phyloP scores from a whole-genome alignment of 768 basidiomycete genomes.

The Naganishia randhawae region DNA sequence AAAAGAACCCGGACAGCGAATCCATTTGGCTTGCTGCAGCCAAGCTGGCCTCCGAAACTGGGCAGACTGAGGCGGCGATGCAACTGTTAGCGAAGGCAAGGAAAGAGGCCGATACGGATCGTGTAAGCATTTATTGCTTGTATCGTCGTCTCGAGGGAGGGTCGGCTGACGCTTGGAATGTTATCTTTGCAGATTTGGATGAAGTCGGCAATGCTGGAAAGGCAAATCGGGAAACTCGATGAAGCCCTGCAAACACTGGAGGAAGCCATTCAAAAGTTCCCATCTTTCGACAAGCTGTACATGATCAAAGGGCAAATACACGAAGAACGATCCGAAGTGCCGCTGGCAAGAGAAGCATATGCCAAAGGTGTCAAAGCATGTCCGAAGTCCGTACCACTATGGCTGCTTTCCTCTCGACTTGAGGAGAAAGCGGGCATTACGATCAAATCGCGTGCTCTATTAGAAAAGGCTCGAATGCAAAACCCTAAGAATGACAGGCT shows the following conservation, averaged over 20 bases:
- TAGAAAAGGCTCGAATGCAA: constrained; percentile 82
- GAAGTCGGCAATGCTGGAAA: constrained; percentile 94
- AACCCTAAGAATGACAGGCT: constrained; percentile 79
- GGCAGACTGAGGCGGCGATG: constrained; percentile 77
- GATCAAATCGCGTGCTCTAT: constrained; percentile 82
- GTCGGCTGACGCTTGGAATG: not conserved
- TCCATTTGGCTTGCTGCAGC: constrained; percentile 97
- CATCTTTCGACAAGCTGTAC: constrained; percentile 85
- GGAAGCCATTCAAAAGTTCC: constrained; percentile 75
- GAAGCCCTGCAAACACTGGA: constrained; percentile 68
- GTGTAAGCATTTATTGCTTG: constrained; percentile 57
- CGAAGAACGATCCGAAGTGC: constrained; percentile 60
- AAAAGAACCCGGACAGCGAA: constrained; percentile 93
- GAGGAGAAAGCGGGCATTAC: constrained; percentile 88
- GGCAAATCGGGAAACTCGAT: constrained; percentile 73
- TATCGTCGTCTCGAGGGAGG: not conserved
- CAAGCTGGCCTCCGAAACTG: constrained; percentile 93
- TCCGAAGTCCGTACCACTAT: constrained; percentile 76
- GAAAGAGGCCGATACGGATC: constrained; percentile 83
- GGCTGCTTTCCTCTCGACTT: constrained; percentile 81
- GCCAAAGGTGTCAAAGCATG: constrained; percentile 79
- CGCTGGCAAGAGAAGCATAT: constrained; percentile 72
- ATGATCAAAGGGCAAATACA: constrained; percentile 96
- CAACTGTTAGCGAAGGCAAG: constrained; percentile 83
- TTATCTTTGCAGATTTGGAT: constrained; percentile 78